A percentile compares a stretch with the other conserved stretches of the same genome.
These are phyloP conservation scores for Trichoderma sp. DNA, from an alignment of 2,329 filamentous ascomycete genomes.

Conservation along the genomic window DNA sequence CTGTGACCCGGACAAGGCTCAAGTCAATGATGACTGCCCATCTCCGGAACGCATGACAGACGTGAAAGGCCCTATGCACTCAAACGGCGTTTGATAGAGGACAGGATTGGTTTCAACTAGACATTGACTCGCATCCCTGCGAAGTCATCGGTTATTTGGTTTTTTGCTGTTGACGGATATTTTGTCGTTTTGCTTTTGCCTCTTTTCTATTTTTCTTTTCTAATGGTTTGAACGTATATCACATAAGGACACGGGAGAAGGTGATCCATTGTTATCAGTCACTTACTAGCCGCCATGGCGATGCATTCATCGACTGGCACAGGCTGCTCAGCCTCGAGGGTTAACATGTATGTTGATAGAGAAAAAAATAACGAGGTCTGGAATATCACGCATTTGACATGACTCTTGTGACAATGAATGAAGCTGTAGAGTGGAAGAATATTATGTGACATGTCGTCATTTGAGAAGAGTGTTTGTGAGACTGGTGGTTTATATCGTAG, in stretches of 20 bases:
- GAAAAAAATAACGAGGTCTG: slow-evolving; percentile 17
- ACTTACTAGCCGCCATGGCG: slow-evolving; percentile 14
- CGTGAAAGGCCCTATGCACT: slow-evolving; percentile 27
- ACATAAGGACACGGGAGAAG: slow-evolving; percentile 8
- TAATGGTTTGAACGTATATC: slow-evolving; percentile 20
- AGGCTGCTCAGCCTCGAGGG: slow-evolving; percentile 4
- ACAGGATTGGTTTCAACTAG: slow-evolving; percentile 29
- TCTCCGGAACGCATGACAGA: neutral
- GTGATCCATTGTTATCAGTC: slow-evolving; percentile 16
- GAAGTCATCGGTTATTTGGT: slow-evolving; percentile 23
- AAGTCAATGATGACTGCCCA: neutral
- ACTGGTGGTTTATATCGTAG: neutral
- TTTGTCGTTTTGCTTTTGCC: slow-evolving; percentile 12
- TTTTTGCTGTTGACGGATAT: slow-evolving; percentile 22
- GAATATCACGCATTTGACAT: neutral
- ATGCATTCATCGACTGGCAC: slow-evolving; percentile 4
- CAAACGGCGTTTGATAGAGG: slow-evolving; percentile 37
- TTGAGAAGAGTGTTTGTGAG: neutral
- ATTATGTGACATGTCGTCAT: neutral
- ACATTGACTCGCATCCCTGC: slow-evolving; percentile 23
- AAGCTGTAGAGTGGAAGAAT: neutral
- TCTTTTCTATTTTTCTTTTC: slow-evolving; percentile 22
- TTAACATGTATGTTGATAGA: slow-evolving; percentile 22
- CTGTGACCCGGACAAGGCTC: slow-evolving; percentile 2
- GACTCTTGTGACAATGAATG: neutral